Base-by-base conservation (phyloP, 257 asterid genomes). In the Eucommia ulmoides region DNA sequence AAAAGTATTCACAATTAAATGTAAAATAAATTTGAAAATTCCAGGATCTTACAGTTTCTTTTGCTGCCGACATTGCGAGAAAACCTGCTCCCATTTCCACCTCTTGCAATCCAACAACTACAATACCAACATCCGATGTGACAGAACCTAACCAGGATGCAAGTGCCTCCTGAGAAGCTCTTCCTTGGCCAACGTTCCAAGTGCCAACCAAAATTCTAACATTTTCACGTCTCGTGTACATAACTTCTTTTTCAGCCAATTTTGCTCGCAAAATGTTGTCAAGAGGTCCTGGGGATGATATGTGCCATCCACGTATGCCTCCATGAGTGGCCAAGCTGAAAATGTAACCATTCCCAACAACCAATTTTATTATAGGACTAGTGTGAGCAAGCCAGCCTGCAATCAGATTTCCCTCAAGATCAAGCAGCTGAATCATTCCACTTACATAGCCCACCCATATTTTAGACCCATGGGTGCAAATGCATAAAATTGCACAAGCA, bases 51-150 rank as follows among this genome's bases (percentile, higher is more conserved):
- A 91, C 96, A 47, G 95, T 80, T 79, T 91, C 99, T 83, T 91
- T 91, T 17, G 99, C 99, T n/a, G 99, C 99, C 19, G 99, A 86
- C 94, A 91, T 81, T 44, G 96, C 99, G 25, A 91, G 96, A 65
- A 91, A 91, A 19, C 99, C 99, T 3, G 99, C 99, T 12, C 99
- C 96, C 99, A 91, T 91, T 65, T 86, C 99, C 51, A 91, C 96
- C 72, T 91, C 99, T 64, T 91, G 95, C 33, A 86, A 70, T 21
- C 99, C 99, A n/a, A 91, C 78, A 60, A 81, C 96, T 8, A 91
- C 93, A 50, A 91, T 81, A 25, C 67, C 89, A 16, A 86, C 94
- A 62, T 83, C 94, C 19, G 80, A 66, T 3, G 65, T 64, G 1
- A 79, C 69, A 33, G 94, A 83, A 25, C 95, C 89, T 15, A 91